Evolutionary conservation across 2,329 filamentous ascomycete species (phyloP).

Genomic region (Penicillium sp.): DNA sequence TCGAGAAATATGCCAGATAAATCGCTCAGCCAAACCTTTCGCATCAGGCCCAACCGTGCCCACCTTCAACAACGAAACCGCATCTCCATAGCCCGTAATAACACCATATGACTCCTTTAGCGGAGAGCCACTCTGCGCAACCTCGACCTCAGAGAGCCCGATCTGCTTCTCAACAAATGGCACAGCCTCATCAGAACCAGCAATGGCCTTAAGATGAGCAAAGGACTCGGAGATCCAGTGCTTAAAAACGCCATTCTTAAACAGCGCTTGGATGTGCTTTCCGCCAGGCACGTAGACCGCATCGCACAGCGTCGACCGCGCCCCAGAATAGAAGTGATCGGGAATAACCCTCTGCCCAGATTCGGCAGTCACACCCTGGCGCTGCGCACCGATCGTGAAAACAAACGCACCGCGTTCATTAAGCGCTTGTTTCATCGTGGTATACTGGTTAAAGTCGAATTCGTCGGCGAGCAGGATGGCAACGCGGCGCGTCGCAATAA

Average conservation of each 20-base stretch:
- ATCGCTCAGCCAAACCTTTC: constrained; percentile 66
- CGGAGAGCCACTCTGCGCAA: constrained; percentile 17
- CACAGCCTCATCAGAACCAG: constrained; percentile 57
- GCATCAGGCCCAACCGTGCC: constrained; percentile 62
- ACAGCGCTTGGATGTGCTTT: constrained; percentile 57
- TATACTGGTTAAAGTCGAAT: constrained; percentile 65
- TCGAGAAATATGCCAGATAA: constrained; percentile 65
- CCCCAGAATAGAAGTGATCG: constrained; percentile 76
- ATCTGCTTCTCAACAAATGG: constrained; percentile 30
- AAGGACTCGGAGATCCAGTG: constrained; percentile 80
- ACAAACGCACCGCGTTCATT: constrained; percentile 63
- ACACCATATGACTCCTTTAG: constrained; percentile 34
- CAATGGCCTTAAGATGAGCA: constrained; percentile 75
- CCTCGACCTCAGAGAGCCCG: constrained; percentile 24
- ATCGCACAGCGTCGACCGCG: constrained; percentile 76
- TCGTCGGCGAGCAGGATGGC: constrained; percentile 76
- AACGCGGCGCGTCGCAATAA: constrained; percentile 67
- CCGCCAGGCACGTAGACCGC: constrained; percentile 75
- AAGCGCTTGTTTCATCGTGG: constrained; percentile 62
- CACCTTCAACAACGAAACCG: constrained; percentile 21
- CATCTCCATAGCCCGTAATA: constrained; percentile 28
- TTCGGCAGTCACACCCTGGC: constrained; percentile 63
- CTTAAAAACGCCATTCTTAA: constrained; percentile 67
- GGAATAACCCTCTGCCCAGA: constrained; percentile 60
- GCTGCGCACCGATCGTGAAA: constrained; percentile 68